Evolutionary conservation across 345 rosid genomes (phyloP).

Genomic region (Turritis glabra): DNA sequence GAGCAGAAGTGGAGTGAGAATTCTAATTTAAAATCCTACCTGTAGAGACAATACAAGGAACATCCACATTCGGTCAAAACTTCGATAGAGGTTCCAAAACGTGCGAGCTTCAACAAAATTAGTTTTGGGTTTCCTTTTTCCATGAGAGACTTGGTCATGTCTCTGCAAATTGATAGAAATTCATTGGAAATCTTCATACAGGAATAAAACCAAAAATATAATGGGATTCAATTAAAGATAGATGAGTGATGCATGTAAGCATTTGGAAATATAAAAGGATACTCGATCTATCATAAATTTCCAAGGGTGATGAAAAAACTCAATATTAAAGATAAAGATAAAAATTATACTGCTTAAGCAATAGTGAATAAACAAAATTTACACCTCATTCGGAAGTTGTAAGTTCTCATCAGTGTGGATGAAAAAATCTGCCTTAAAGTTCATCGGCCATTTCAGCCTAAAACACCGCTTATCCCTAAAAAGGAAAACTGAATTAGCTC

Average conservation of each 20-base stretch:
- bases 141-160: constrained; percentile 45
- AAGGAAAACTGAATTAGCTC: constrained; percentile 17
- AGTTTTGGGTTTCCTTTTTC: constrained; percentile 82
- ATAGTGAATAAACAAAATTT: neutral
- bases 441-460: constrained; percentile 72
- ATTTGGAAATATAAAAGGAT: neutral
- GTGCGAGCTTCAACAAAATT: constrained; percentile 99
- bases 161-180: constrained; percentile 49
- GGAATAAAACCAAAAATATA: neutral
- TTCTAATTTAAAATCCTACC: constrained; percentile 45
- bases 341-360: neutral
- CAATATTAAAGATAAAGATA: neutral
- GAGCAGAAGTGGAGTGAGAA: constrained; percentile 19
- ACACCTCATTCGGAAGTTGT: constrained; percentile 46
- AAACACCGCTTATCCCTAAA: constrained; percentile 76
- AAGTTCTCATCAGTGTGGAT: constrained; percentile 51
- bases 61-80: constrained; percentile 99
- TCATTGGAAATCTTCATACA: neutral
- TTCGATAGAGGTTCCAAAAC: constrained; percentile 89
- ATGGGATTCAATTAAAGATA: neutral
- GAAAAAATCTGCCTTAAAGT: constrained; percentile 68
- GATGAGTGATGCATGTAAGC: neutral
- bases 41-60: constrained; percentile 83
- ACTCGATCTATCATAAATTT: neutral
- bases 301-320: neutral